Evolutionary conservation across 768 basidiomycete genomes (phyloP), one percentile per base, ranked within the genome.

Genomic region (Coprinopsis cinerea): DNA sequence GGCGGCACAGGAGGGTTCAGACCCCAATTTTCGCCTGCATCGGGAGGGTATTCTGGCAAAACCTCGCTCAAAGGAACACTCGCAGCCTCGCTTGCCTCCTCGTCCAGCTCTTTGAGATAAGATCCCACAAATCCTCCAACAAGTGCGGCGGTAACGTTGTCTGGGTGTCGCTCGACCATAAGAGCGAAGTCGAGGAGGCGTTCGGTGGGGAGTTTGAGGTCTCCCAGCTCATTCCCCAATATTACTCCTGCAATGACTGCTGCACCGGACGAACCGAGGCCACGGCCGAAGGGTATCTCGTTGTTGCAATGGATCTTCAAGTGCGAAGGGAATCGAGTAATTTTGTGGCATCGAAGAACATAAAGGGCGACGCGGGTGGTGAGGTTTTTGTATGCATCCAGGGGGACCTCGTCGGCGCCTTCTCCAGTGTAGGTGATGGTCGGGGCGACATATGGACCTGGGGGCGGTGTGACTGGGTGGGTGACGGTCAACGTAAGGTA

Each of bases 151-250:
- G 96, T 96, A 61, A 99, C 94, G 65, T 99, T 99, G 68, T 99
- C 96, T 14, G 96, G 96, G 64, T 99, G 96, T 15, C 96, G 79
- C 69, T 99, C 96, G 61, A 99, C 93, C 96, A 99, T 99, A 47
- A 99, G 76, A 1, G 95, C 94, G 61, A 90, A 95, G 69, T 99
- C 96, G 53, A 98, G 81, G 59, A 95, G 72, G 22, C 96, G 82
- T 36, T 75, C 77, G 24, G 64, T 71, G 13, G 87, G 66, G 10
- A 98, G 81, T 20, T 75, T 61, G 53, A 98, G 78, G 15, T 77
- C 56, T 14, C 89, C 95, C 20, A 98, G 74, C n/a, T 81, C 75
- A 61, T 92, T 79, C 28, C 85, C 96, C 39, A 99, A 79, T 26
- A 95, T 76, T 27, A 96, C 93, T 35, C 96, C 96, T 1, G 93